Evolutionary conservation across 1,284 basidiomycete genomes (phyloP).

Genomic region (Agaricales sp.): DNA sequence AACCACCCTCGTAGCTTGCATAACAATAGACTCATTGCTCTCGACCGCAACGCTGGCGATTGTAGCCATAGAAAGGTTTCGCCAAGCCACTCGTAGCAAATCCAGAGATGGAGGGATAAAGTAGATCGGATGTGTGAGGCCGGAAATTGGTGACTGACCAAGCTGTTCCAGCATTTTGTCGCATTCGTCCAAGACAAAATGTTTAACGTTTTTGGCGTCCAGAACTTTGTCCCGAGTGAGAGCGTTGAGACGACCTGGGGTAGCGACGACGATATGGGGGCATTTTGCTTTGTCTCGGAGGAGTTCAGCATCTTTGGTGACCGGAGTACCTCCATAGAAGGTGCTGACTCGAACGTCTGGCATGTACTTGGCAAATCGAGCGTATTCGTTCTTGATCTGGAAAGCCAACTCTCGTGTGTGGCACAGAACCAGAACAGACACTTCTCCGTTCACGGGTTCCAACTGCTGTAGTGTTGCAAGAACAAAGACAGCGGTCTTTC

Average conservation of each 20-base stretch:
- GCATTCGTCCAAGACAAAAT: constrained; percentile 99
- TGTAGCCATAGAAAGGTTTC: no score
- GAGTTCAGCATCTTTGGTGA: constrained; percentile 89
- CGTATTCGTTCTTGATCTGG: constrained; percentile 99
- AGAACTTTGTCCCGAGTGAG: constrained; percentile 88
- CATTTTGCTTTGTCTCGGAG: constrained; percentile 96
- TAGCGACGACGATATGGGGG: constrained; percentile 98
- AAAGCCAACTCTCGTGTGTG: constrained; percentile 99
- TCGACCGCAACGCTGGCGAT: no score
- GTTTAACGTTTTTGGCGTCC: constrained; percentile 91
- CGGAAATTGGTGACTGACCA: constrained; percentile 86
- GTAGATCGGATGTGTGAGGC: constrained; percentile 23
- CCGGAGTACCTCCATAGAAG: constrained; percentile 96
- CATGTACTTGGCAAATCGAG: constrained; percentile 99
- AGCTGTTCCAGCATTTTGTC: constrained; percentile 99
- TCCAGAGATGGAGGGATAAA: constrained; percentile 32
- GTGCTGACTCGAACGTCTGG: constrained; percentile 96
- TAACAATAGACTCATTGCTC: no score
- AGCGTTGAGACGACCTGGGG: constrained; percentile 92
- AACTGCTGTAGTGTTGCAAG: constrained; percentile 97
- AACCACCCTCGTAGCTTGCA: no score
- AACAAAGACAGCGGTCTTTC: constrained; percentile 99
- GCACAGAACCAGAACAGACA: constrained; percentile 95
- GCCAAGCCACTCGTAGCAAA: no score
- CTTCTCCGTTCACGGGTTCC: constrained; percentile 97